Base-by-base conservation (phyloP, 352 stramenopile genomes). In the Phytopythium vexans region DNA sequence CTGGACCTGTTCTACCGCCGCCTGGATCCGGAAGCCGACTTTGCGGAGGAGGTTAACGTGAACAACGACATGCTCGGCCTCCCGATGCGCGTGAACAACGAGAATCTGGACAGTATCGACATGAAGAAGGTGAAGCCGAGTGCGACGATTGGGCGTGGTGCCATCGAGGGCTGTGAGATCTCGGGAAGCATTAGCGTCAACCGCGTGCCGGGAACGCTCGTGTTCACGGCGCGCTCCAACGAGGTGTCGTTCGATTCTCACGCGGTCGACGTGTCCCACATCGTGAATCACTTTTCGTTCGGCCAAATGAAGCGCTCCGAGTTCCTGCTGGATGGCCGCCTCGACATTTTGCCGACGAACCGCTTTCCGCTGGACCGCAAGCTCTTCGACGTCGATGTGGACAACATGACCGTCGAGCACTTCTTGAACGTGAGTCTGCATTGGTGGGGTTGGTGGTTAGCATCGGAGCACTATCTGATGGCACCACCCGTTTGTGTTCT, bases 251-350 rank as follows among this genome's bases (percentile, higher is more conserved):
- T 93, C 38, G 75, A 88, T 8, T 62, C 72, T 14, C 56, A 68
- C 15, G 56, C 69, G 27, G 62, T 93, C 52, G 85, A 93, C 51
- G 54, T 80, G 27, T 88, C 76, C 0, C 82, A 93, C 45, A 46
- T 68, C 49, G 78, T 93, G 32, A 86, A 90, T 58, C 82, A 94
- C 56, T 92, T 94, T 33, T 94, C 82, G 7, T 94, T 94, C 52
- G 84, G 84, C n/a, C 80, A 94, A 55, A 77, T 91, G 16, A 77
- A 77, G 38, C 68, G 66, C 32, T 68, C 61, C 2, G 80, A 93
- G 56, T 78, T 86, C 15, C 51, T 89, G 47, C 61, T 92, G 4
- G 50, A 68, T 48, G 70, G 75, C 38, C 67, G 56, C 41, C 66
- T 56, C 37, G 53, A 70, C 2, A 33, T 82, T 8, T 54, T 90